These are phyloP conservation scores for Aegilops tauschii DNA, from an alignment of 176 grass and related monocot genomes.

Conservation along the genomic window DNA sequence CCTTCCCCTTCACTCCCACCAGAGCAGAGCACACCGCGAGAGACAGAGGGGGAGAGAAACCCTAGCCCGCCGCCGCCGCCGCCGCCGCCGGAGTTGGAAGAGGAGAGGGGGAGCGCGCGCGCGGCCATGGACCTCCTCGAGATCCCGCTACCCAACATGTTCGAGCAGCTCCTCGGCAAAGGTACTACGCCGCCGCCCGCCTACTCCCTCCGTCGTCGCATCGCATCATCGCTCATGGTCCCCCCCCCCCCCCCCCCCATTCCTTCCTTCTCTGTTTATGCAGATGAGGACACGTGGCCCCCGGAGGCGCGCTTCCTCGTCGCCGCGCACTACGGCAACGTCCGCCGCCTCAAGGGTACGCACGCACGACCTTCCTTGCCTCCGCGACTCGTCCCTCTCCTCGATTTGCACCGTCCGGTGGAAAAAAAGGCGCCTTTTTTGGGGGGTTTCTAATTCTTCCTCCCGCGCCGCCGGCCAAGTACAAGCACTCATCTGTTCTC, in stretches of 20 bases:
- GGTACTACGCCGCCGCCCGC: neutral
- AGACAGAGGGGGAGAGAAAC: neutral
- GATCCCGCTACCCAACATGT: neutral
- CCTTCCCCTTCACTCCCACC: neutral
- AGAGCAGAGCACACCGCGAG: neutral
- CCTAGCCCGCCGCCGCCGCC: neutral
- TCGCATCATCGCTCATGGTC: too few species aligned
- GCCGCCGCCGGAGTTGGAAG: neutral
- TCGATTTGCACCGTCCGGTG: neutral
- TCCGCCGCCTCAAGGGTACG: constrained; percentile 35
- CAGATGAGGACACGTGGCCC: neutral
- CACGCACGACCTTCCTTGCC: too few species aligned
- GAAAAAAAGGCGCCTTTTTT: neutral
- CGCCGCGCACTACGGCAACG: constrained; percentile 5
- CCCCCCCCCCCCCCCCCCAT: too few species aligned
- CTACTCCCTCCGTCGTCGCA: too few species aligned
- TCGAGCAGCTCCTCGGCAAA: neutral
- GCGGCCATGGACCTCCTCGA: neutral
- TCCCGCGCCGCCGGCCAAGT: neutral
- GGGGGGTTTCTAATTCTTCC: too few species aligned
- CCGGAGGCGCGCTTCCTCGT: constrained; percentile 16
- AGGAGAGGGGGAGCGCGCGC: neutral
- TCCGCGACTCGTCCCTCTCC: neutral
- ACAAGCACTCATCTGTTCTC: too few species aligned
- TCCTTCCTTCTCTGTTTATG: neutral